These are phyloP conservation scores for Coix lacrymajobi DNA, from an alignment of 176 grass and related monocot species.

Conservation along the genomic window DNA sequence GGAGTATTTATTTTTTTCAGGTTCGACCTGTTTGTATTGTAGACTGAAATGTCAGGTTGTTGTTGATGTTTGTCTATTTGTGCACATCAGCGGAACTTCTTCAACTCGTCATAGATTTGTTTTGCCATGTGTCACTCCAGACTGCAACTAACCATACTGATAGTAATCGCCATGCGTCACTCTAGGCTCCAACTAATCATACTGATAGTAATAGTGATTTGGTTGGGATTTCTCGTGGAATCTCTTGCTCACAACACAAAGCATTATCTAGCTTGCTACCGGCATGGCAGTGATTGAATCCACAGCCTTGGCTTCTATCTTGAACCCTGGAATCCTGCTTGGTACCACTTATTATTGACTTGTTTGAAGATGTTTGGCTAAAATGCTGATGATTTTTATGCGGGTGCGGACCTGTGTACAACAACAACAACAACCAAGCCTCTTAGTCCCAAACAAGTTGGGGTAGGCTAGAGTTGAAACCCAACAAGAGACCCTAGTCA, in stretches of 20 bases:
- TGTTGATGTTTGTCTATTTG: background rate
- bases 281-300: background rate
- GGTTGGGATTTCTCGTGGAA: background rate
- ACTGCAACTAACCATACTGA: background rate
- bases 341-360: background rate
- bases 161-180: background rate
- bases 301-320: background rate
- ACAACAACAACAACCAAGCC: no score
- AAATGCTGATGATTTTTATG: background rate
- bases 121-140: background rate
- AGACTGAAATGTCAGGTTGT: background rate
- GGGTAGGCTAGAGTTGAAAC: no score
- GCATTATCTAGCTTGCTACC: background rate
- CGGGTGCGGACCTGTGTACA: background rate
- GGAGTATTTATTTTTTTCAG: background rate
- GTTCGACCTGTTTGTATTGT: background rate
- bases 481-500: no score
- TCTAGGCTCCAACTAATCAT: background rate
- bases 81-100: background rate
- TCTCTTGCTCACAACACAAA: background rate
- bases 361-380: background rate
- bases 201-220: background rate
- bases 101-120: background rate
- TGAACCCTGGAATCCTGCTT: slow-evolving; percentile 10
- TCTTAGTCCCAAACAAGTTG: no score